Evolutionary conservation across 1,284 basidiomycete genomes (phyloP).

Genomic region (Mycena sp.): DNA sequence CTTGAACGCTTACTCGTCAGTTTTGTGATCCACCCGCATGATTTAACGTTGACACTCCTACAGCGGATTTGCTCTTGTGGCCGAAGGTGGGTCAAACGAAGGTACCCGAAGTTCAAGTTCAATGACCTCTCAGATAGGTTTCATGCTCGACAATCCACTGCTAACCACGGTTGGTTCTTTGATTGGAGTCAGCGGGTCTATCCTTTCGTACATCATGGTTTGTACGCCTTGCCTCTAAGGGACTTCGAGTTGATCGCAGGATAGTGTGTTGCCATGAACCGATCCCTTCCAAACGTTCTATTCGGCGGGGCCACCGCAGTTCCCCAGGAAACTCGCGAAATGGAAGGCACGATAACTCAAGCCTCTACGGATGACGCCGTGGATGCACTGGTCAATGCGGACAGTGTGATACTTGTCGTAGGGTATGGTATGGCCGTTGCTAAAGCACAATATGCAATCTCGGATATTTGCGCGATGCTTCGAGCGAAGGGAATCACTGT

Average conservation of each 20-base stretch:
- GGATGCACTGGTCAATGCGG: constrained; percentile 78
- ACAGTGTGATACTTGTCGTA: constrained; percentile 82
- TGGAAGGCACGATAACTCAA: constrained; percentile 82
- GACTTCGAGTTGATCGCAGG: constrained; percentile 12
- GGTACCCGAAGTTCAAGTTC: background rate
- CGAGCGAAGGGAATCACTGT: constrained; percentile 79
- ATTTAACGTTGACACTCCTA: background rate
- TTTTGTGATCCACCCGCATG: background rate
- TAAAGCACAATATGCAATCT: constrained; percentile 88
- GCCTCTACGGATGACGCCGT: constrained; percentile 82
- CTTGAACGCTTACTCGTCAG: constrained; percentile 82
- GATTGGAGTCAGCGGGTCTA: constrained; percentile 89
- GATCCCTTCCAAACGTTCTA: constrained; percentile 79
- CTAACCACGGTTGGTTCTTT: constrained; percentile 83
- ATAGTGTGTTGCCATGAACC: constrained; percentile 90
- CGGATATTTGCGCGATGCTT: constrained; percentile 79
- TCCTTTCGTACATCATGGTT: constrained; percentile 91
- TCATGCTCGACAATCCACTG: constrained; percentile 88
- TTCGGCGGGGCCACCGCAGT: constrained; percentile 80
- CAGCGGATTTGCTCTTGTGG: constrained; percentile 89
- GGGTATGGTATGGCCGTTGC: constrained; percentile 90
- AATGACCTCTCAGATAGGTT: constrained; percentile 49
- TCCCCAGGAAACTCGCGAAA: constrained; percentile 69
- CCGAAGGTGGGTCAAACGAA: constrained; percentile 66
- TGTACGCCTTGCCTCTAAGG: constrained; percentile 34